Conservation (phyloP, 2,329 filamentous ascomycete genomes). For the Juglanconis juglandina region DNA sequence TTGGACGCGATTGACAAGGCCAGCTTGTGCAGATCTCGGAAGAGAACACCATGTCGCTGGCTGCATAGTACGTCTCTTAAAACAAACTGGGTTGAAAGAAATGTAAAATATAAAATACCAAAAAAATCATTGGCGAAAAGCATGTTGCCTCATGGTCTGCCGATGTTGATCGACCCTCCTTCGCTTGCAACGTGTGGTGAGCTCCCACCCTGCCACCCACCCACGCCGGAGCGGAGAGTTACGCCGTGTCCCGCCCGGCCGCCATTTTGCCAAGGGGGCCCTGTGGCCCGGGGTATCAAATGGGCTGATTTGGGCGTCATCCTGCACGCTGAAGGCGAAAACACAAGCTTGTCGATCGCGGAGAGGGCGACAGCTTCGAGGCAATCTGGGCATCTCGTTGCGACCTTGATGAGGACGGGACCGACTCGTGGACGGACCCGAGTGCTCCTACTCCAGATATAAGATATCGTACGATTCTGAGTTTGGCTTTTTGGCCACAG, state of each 20-base stretch:
- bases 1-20: no score
- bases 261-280: not conserved
- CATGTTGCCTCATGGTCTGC: no score
- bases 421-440: not conserved
- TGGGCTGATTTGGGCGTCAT: conserved; percentile 17
- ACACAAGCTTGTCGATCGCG: conserved; percentile 14
- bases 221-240: not conserved
- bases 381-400: not conserved
- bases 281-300: conserved; percentile 10
- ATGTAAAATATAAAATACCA: no score
- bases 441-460: not conserved
- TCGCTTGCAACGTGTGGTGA: no score
- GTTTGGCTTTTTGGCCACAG: conserved; percentile 5
- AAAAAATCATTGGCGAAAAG: no score
- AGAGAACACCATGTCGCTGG: no score
- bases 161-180: no score
- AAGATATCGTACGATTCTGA: conserved; percentile 6
- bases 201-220: no score
- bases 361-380: not conserved
- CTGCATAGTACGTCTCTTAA: no score
- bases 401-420: not conserved
- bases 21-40: no score
- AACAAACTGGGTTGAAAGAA: no score
- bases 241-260: not conserved
- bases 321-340: conserved; percentile 6